These are phyloP conservation scores for Mortierella hygrophila DNA, from an alignment of 192 early-diverging fungal species.

Conservation along the genomic window DNA sequence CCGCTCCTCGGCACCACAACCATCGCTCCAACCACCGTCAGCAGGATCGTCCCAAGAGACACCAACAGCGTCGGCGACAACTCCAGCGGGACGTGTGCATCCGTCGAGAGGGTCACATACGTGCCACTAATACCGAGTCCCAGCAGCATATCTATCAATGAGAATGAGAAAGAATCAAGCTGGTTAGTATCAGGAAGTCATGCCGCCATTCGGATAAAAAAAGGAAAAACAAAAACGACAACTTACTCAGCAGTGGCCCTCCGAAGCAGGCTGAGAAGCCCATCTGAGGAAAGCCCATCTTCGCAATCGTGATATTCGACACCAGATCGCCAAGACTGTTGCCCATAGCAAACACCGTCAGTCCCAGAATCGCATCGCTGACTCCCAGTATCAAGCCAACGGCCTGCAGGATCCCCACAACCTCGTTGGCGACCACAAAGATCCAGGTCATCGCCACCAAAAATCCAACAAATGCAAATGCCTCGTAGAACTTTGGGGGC, in stretches of 20 bases:
- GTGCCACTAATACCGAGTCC: slow-evolving; percentile 86
- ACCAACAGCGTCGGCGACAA: slow-evolving; percentile 78
- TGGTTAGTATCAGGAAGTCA: background rate
- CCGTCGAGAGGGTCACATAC: slow-evolving; percentile 64
- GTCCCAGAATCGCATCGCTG: slow-evolving; percentile 84
- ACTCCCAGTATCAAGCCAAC: slow-evolving; percentile 82
- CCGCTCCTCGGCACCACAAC: slow-evolving; percentile 71
- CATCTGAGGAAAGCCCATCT: slow-evolving; percentile 94
- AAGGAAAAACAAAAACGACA: too few relatives aligned
- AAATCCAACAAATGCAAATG: slow-evolving; percentile 79
- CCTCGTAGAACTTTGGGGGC: slow-evolving; percentile 59
- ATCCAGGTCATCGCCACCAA: slow-evolving; percentile 87
- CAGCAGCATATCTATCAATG: slow-evolving; percentile 76
- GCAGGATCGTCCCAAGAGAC: slow-evolving; percentile 71
- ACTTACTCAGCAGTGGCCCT: slow-evolving; percentile 87
- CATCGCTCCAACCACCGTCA: slow-evolving; percentile 68
- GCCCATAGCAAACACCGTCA: slow-evolving; percentile 89
- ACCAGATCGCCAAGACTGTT: slow-evolving; percentile 92
- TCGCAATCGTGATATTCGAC: slow-evolving; percentile 92
- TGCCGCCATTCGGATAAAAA: too few relatives aligned
- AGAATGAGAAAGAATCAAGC: background rate
- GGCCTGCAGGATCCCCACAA: slow-evolving; percentile 86
- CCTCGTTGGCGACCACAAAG: slow-evolving; percentile 89
- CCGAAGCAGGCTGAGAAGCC: slow-evolving; percentile 96
- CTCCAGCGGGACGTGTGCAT: slow-evolving; percentile 64